These are phyloP conservation scores for Ceratobasidium sp. DNA, from an alignment of 1,284 basidiomycete species.

Conservation along the genomic window DNA sequence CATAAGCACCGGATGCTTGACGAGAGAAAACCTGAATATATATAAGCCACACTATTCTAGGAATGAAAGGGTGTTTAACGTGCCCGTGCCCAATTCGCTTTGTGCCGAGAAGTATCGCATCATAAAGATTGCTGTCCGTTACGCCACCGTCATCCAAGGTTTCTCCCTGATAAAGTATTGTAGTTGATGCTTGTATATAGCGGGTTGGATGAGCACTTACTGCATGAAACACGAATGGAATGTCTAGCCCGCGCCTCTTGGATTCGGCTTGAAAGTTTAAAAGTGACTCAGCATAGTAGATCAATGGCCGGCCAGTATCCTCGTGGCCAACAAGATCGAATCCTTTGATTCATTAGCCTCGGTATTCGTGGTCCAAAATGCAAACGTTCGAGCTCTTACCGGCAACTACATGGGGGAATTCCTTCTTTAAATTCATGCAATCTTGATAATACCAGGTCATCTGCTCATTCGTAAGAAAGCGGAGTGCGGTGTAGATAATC, in stretches of 20 bases:
- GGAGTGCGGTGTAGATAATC: constrained; percentile 80
- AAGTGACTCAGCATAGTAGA: constrained; percentile 73
- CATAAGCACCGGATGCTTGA: neutral
- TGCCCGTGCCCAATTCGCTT: constrained; percentile 40
- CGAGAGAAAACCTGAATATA: neutral
- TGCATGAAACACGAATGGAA: constrained; percentile 85
- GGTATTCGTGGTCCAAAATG: neutral
- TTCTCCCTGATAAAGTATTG: neutral
- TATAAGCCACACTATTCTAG: neutral
- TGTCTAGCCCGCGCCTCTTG: constrained; percentile 69
- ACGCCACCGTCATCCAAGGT: constrained; percentile 34
- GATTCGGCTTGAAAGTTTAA: constrained; percentile 71
- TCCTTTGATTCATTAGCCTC: constrained; percentile 59
- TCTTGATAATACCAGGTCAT: constrained; percentile 78
- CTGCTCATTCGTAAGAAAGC: constrained; percentile 69
- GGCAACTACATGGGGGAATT: constrained; percentile 79
- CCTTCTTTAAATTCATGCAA: constrained; percentile 77
- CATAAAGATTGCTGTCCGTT: constrained; percentile 31
- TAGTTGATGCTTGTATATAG: constrained; percentile 72
- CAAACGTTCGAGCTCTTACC: constrained; percentile 58
- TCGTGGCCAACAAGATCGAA: constrained; percentile 87
- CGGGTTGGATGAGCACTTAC: constrained; percentile 49
- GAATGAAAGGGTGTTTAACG: neutral
- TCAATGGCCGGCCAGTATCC: constrained; percentile 71
- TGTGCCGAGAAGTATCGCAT: constrained; percentile 36